Conservation (phyloP, 495 filamentous ascomycete species). For the Aspergillus hancockii region DNA sequence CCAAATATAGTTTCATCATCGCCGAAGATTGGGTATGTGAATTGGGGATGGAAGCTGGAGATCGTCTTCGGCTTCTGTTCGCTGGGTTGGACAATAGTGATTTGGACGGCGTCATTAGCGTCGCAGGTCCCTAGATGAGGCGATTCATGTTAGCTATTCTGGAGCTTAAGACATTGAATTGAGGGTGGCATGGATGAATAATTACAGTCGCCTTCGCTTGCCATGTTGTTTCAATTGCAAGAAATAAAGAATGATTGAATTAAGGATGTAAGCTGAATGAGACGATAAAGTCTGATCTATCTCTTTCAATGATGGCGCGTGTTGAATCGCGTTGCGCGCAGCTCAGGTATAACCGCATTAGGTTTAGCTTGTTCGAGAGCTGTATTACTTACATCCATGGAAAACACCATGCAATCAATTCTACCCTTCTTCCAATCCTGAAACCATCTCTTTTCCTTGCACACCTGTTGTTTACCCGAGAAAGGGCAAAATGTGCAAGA, state of each 20-base stretch:
- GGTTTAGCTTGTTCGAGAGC: conserved; percentile 24
- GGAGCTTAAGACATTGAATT: background rate
- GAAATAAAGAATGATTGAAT: conserved; percentile 13
- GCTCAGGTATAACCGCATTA: conserved; percentile 24
- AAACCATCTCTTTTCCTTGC: too few relatives aligned
- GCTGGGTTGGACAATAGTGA: conserved; percentile 66
- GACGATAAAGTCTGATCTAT: background rate
- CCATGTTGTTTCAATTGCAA: conserved; percentile 34
- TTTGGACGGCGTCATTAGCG: conserved; percentile 70
- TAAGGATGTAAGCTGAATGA: conserved; percentile 11
- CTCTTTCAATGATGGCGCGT: conserved; percentile 14
- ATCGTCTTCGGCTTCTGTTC: conserved; percentile 56
- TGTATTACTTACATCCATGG: too few relatives aligned
- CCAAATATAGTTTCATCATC: conserved; percentile 89
- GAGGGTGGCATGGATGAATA: conserved; percentile 2
- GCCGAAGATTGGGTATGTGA: conserved; percentile 91
- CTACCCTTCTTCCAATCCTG: too few relatives aligned
- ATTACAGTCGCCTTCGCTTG: conserved; percentile 54
- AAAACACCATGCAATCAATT: too few relatives aligned
- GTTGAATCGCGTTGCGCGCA: conserved; percentile 26
- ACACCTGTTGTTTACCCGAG: too few relatives aligned
- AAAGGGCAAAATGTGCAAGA: background rate
- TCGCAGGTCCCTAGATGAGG: conserved; percentile 64
- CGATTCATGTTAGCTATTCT: conserved; percentile 12
- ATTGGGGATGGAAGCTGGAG: conserved; percentile 74